Evolutionary conservation across 192 early-diverging fungal species (phyloP).

Genomic region (Linnemannia elongata): DNA sequence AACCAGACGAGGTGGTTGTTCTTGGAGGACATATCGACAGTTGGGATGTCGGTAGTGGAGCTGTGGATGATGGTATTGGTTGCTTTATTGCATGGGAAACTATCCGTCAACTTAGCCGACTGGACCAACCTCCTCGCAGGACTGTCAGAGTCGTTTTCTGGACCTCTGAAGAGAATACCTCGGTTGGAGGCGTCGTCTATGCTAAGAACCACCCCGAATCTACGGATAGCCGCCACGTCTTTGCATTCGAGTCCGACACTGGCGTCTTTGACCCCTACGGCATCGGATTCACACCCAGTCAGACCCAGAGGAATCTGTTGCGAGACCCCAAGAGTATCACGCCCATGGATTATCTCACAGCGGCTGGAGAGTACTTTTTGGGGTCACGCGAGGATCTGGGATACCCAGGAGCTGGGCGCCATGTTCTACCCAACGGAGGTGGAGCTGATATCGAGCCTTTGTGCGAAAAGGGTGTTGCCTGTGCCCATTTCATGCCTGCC

Average conservation of each 20-base stretch:
- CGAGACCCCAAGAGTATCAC: not conserved
- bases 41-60: slow-evolving; percentile 63
- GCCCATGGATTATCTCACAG: slow-evolving; percentile 14
- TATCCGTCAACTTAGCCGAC: slow-evolving; percentile 43
- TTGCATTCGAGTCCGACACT: slow-evolving; percentile 71
- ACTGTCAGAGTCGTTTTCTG: slow-evolving; percentile 72
- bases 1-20: slow-evolving; percentile 65
- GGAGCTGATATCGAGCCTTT: slow-evolving; percentile 66
- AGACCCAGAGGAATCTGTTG: not conserved
- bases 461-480: slow-evolving; percentile 67
- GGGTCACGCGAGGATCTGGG: slow-evolving; percentile 43
- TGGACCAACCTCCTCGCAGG: slow-evolving; percentile 49
- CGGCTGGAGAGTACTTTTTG: slow-evolving; percentile 47
- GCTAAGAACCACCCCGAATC: slow-evolving; percentile 40
- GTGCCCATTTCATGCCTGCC: slow-evolving; percentile 59
- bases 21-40: slow-evolving; percentile 67
- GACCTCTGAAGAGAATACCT: slow-evolving; percentile 69
- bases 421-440: slow-evolving; percentile 53
- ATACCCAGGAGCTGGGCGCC: slow-evolving; percentile 57
- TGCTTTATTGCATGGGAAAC: slow-evolving; percentile 63
- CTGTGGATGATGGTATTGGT: slow-evolving; percentile 71
- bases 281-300: slow-evolving; percentile 56
- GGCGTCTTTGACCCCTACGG: slow-evolving; percentile 75
- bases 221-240: slow-evolving; percentile 52
- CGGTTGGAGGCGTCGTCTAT: slow-evolving; percentile 64